Base-by-base conservation (phyloP, 2,329 filamentous ascomycete species). In the Colletotrichum cuscutae region DNA sequence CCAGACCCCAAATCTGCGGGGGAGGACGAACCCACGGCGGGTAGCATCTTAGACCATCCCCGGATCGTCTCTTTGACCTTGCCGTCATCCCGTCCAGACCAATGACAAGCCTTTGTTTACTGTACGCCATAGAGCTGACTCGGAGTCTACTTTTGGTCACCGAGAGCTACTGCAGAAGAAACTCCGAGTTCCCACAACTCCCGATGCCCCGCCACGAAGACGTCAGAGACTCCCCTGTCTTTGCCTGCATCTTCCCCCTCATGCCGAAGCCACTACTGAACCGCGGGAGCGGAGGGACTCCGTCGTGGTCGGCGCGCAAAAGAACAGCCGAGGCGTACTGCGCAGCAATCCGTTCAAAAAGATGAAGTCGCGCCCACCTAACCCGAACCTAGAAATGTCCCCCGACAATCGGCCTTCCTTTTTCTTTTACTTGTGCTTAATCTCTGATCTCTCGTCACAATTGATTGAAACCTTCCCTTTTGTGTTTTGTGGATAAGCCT, bases 311-410 rank as follows among this genome's bases (percentile, higher is more conserved):
- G 71, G 71, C 13, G 56, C 15, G 32, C 61, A 73, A 58, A 73
- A 73, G 54, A 73, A 73, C 22, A 26, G 5, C 71, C 71, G 71
- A 62, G 15, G 37, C 12, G 46, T 62, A 53, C 66, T 28, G 46
- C 70, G 58, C 32, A 12, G 66, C 22, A 52, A 37, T 28, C 52
- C 24, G 60, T 56, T 73, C 66, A 65, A 73, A 71, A 73, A 71
- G 71, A 73, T 65, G 53, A 49, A 11, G 71, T 73, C 71, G 71
- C 71, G 67, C 71, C 67, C 71, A 70, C 54, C 61, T 73, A 71
- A 46, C 56, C 71, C 71, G 71, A 73, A 15, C 60, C 8, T 49
- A 57, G n/a, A 70, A 61, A 22, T 57, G 35, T 19, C 24, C 60
- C 42, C 60, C 46, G 66, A 64, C 66, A 37, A 65, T 65, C 49